These are phyloP conservation scores for Annona squamosa DNA, from an alignment of 164 flowering plant species.

Conservation along the genomic window DNA sequence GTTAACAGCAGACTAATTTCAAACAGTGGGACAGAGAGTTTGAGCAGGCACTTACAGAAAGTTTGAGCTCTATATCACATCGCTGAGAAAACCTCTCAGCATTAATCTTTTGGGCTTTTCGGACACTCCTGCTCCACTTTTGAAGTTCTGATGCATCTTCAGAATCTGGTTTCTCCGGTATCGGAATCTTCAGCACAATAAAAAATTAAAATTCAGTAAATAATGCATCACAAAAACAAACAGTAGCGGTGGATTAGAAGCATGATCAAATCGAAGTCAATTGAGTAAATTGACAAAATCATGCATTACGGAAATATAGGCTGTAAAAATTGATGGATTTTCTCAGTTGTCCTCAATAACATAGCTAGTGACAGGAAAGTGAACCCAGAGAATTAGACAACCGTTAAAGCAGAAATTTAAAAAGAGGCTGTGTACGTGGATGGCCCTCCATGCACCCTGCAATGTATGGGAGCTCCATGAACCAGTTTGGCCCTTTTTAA, in stretches of 20 bases:
- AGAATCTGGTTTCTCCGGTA: slow-evolving; percentile 58
- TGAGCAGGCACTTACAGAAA: slow-evolving; percentile 50
- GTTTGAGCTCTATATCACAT: slow-evolving; percentile 86
- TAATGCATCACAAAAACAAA: neutral
- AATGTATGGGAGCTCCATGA: too few species aligned
- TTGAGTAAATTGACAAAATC: neutral
- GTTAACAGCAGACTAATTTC: neutral
- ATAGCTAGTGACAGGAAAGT: neutral
- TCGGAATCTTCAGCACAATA: slow-evolving; percentile 39
- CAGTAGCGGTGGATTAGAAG: neutral
- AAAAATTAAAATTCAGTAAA: slow-evolving; percentile 1
- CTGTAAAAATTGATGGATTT: neutral
- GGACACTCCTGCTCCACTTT: slow-evolving; percentile 60
- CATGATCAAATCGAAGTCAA: neutral
- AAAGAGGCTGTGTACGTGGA: too few species aligned
- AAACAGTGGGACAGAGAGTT: neutral
- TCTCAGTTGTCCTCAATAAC: neutral
- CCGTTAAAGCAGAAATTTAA: neutral
- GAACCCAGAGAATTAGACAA: neutral
- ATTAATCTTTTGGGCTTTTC: slow-evolving; percentile 71
- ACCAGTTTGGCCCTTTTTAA: too few species aligned
- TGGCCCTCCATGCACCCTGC: too few species aligned
- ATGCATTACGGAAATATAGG: neutral
- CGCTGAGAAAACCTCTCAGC: slow-evolving; percentile 78
- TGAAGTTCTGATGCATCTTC: slow-evolving; percentile 56